These are phyloP conservation scores for Fusarium duplospermum DNA, from an alignment of 2,329 filamentous ascomycete species.

Conservation along the genomic window DNA sequence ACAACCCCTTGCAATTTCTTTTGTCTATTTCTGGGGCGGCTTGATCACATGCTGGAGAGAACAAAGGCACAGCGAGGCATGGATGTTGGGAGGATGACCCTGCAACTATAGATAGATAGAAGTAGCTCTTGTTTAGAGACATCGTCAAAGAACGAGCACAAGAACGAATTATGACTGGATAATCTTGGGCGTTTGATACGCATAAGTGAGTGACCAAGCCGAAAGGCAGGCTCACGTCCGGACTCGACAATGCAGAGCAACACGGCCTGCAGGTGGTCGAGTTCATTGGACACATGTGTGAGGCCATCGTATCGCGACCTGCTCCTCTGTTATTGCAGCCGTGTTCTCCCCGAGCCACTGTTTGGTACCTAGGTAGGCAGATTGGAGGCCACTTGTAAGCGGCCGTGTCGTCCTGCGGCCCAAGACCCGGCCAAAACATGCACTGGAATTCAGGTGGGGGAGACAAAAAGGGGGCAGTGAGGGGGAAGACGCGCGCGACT, in stretches of 20 bases:
- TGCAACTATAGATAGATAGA: constrained; percentile 35
- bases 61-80: constrained; percentile 31
- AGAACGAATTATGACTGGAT: constrained; percentile 39
- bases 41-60: constrained; percentile 27
- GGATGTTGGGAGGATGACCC: constrained; percentile 19
- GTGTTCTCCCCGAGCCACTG: background rate
- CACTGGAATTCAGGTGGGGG: constrained; percentile 32
- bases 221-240: background rate
- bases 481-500: constrained; percentile 31
- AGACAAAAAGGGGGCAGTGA: constrained; percentile 21
- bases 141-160: constrained; percentile 33
- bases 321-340: constrained; percentile 21
- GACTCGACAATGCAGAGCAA: background rate
- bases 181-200: background rate
- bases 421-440: constrained; percentile 18
- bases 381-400: constrained; percentile 1
- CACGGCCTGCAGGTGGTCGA: background rate
- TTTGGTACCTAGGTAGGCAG: background rate
- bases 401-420: constrained; percentile 31
- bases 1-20: constrained; percentile 12
- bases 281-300: constrained; percentile 1
- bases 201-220: background rate
- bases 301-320: constrained; percentile 2
- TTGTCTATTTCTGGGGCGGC: constrained; percentile 22
- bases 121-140: constrained; percentile 24